Evolutionary conservation across 225 moss, liverwort and hornwort species (phyloP).

Genomic region (Pleurozium schreberi): DNA sequence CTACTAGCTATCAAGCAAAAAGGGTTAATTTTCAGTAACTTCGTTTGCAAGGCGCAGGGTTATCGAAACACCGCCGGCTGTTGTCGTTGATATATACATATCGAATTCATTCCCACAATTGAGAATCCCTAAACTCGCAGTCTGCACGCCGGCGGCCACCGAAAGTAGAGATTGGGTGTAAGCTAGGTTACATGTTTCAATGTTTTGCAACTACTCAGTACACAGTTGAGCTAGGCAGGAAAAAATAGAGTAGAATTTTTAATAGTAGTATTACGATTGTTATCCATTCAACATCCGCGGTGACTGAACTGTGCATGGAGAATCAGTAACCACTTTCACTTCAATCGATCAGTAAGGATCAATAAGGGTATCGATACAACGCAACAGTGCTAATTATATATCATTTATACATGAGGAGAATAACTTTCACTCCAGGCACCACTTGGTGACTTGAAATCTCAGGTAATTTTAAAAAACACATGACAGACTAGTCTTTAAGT

Average conservation of each 20-base stretch:
- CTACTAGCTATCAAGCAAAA: neutral
- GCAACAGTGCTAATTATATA: neutral
- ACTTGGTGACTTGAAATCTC: neutral
- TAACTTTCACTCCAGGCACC: neutral
- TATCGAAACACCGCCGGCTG: too few relatives aligned
- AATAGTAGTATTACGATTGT: too few relatives aligned
- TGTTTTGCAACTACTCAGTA: neutral
- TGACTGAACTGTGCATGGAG: neutral
- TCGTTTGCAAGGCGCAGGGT: too few relatives aligned
- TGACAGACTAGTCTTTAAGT: neutral
- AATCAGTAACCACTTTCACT: neutral
- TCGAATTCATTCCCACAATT: neutral
- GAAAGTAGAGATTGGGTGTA: neutral
- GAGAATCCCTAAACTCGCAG: neutral
- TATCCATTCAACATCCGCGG: neutral
- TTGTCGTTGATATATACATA: too few relatives aligned
- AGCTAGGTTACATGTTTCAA: neutral
- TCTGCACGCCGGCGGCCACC: neutral
- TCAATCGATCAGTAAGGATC: neutral
- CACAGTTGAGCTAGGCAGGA: neutral
- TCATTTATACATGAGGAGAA: neutral
- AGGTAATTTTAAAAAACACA: neutral
- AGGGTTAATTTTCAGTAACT: neutral
- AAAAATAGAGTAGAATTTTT: neutral
- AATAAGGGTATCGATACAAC: neutral